phyloP scores from a whole-genome alignment of 176 grass and related monocot species.

The Thalia dealbata region DNA sequence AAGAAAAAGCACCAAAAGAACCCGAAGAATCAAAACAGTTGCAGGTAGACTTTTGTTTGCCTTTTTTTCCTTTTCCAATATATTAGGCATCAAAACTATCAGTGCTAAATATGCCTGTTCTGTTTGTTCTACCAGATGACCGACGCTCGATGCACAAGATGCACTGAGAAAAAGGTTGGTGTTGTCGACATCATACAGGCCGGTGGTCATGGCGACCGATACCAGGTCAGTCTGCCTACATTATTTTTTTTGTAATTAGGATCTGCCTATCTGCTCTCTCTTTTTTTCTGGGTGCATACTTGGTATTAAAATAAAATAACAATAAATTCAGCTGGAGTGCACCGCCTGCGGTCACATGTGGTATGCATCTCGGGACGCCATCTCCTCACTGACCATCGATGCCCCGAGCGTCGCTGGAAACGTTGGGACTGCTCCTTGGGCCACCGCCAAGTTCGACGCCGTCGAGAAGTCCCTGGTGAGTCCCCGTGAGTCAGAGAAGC shows the following conservation, averaged over 20 bases:
- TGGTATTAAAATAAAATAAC: neutral
- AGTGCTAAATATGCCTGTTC: too few relatives aligned
- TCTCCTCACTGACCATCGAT: conserved; percentile 55
- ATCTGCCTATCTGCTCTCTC: too few relatives aligned
- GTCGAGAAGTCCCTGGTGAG: conserved; percentile 64
- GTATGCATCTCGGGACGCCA: conserved; percentile 69
- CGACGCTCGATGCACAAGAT: conserved; percentile 63
- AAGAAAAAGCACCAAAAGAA: conserved; percentile 69
- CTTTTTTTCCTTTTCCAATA: neutral
- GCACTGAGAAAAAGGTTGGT: conserved; percentile 68
- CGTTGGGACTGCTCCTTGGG: conserved; percentile 63
- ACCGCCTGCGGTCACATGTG: conserved; percentile 61
- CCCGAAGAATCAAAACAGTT: conserved; percentile 70
- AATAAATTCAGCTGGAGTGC: conserved; percentile 60
- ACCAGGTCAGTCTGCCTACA: conserved; percentile 81
- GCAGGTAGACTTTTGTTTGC: conserved; percentile 41
- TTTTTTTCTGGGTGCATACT: too few relatives aligned
- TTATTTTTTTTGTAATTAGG: too few relatives aligned
- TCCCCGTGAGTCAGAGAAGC: conserved; percentile 45
- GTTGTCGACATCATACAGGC: conserved; percentile 78
- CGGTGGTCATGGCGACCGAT: conserved; percentile 71
- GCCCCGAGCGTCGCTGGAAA: conserved; percentile 37
- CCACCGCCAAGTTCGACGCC: conserved; percentile 75
- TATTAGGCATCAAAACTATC: neutral
- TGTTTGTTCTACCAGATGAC: conserved; percentile 65